Evolutionary conservation across 2,329 filamentous ascomycete species (phyloP).

Genomic region (Acrocalymma vagum): DNA sequence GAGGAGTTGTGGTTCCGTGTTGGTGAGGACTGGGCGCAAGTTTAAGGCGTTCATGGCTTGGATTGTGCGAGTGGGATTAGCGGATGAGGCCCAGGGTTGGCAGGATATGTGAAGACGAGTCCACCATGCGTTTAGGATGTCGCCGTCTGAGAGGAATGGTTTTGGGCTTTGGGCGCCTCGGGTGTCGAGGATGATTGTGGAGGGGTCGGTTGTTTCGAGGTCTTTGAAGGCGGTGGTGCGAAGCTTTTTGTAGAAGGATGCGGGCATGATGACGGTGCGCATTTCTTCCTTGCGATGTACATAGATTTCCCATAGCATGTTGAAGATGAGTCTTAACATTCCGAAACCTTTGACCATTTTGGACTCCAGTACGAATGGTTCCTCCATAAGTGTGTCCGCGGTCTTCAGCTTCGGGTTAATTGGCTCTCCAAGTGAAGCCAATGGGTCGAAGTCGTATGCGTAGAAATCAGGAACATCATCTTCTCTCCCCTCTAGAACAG

Average conservation of each 20-base stretch:
- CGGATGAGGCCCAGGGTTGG: slow-evolving; percentile 17
- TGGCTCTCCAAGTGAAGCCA: slow-evolving; percentile 14
- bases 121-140: slow-evolving; percentile 24
- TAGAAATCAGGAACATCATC: slow-evolving; percentile 20
- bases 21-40: slow-evolving; percentile 25
- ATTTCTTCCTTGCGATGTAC: slow-evolving; percentile 16
- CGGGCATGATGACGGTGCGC: slow-evolving; percentile 21
- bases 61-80: slow-evolving; percentile 22
- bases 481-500: slow-evolving; percentile 30
- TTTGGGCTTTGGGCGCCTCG: slow-evolving; percentile 12
- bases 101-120: slow-evolving; percentile 12
- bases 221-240: slow-evolving; percentile 18
- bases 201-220: slow-evolving; percentile 5
- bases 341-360: slow-evolving; percentile 13
- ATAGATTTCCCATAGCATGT: slow-evolving; percentile 21
- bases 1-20: slow-evolving; percentile 18
- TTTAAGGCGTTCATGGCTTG: slow-evolving; percentile 33
- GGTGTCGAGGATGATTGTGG: slow-evolving; percentile 13
- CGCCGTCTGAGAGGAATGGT: slow-evolving; percentile 31
- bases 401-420: not conserved
- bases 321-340: slow-evolving; percentile 19
- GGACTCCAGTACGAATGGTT: slow-evolving; percentile 20
- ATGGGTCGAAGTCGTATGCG: slow-evolving; percentile 28
- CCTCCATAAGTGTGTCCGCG: slow-evolving; percentile 4
- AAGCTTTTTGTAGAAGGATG: slow-evolving; percentile 20